A percentile compares a stretch with the other conserved stretches of the same genome.
phyloP scores from a whole-genome alignment of 164 flowering plant genomes.

The Kingdonia uniflora region DNA sequence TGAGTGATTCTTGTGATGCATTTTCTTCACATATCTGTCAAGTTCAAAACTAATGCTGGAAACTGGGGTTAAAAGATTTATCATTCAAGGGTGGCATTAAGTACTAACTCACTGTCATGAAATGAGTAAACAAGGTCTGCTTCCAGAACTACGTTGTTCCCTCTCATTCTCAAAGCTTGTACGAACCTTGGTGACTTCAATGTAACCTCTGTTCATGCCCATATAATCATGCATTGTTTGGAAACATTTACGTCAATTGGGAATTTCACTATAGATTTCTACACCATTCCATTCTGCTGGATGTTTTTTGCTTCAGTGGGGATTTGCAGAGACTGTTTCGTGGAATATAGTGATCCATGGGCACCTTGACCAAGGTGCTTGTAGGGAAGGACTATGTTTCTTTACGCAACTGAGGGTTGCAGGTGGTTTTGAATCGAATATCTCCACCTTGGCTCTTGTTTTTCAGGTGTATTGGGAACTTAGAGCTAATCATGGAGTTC shows the following conservation, averaged over 20 bases:
- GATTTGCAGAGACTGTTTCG: slow-evolving; percentile 41
- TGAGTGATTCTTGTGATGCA: slow-evolving; percentile 16
- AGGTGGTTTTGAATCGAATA: slow-evolving; percentile 49
- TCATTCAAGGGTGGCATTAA: slow-evolving; percentile 36
- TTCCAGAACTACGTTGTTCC: slow-evolving; percentile 24
- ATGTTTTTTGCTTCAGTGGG: slow-evolving; percentile 39
- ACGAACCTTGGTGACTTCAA: slow-evolving; percentile 20
- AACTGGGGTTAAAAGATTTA: slow-evolving; percentile 24
- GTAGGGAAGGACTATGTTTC: slow-evolving; percentile 38
- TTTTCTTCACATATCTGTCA: slow-evolving; percentile 6
- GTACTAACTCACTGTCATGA: slow-evolving; percentile 31
- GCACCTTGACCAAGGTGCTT: slow-evolving; percentile 26
- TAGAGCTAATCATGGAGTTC: slow-evolving; percentile 21
- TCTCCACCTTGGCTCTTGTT: slow-evolving; percentile 53
- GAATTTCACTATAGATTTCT: slow-evolving; percentile 59
- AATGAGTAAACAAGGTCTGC: slow-evolving; percentile 22
- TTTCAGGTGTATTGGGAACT: slow-evolving; percentile 39
- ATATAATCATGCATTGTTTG: slow-evolving; percentile 44
- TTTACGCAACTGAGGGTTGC: slow-evolving; percentile 36
- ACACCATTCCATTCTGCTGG: too few relatives aligned
- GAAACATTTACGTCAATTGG: slow-evolving; percentile 39
- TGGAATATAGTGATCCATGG: slow-evolving; percentile 72
- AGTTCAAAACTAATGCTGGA: slow-evolving; percentile 21
- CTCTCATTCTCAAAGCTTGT: slow-evolving; percentile 50
- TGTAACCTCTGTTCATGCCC: slow-evolving; percentile 46